Evolutionary conservation across 1,284 basidiomycete species (phyloP).

Genomic region (Microbotryum silenes-acaulis): DNA sequence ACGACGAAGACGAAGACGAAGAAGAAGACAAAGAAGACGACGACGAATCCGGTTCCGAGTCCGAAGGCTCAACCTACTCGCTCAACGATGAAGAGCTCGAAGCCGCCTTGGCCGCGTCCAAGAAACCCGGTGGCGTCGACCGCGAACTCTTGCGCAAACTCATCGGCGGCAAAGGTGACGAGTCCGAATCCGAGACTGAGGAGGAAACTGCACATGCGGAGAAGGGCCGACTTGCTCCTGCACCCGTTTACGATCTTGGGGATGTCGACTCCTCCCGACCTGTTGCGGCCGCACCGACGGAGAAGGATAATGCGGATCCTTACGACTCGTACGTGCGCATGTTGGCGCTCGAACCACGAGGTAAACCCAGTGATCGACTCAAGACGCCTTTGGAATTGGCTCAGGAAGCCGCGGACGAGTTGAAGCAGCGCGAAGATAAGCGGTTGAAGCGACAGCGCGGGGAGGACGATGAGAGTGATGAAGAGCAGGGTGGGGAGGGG

Average conservation of each 20-base stretch:
- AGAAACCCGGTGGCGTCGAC: slow-evolving; percentile 30
- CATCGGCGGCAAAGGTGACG: slow-evolving; percentile 22
- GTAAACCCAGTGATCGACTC: slow-evolving; percentile 88
- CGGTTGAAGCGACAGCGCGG: slow-evolving; percentile 81
- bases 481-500: slow-evolving; percentile 48
- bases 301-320: slow-evolving; percentile 30
- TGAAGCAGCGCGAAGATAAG: slow-evolving; percentile 77
- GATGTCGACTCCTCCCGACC: too few species aligned
- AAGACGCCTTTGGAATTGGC: slow-evolving; percentile 95
- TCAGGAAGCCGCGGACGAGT: slow-evolving; percentile 72
- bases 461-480: slow-evolving; percentile 49
- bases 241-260: neutral
- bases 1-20: slow-evolving; percentile 39
- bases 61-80: slow-evolving; percentile 18
- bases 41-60: slow-evolving; percentile 3
- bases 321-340: slow-evolving; percentile 91
- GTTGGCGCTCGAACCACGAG: slow-evolving; percentile 85
- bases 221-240: neutral
- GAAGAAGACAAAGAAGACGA: slow-evolving; percentile 26
- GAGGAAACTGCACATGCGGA: slow-evolving; percentile 3
- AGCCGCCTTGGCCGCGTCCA: slow-evolving; percentile 27
- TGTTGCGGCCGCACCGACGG: neutral
- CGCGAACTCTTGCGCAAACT: slow-evolving; percentile 34
- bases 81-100: slow-evolving; percentile 28
- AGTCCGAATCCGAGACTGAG: slow-evolving; percentile 1